These are phyloP conservation scores for Phialemoniopsis sp. DNA, from an alignment of 2,329 filamentous ascomycete species.

Conservation along the genomic window DNA sequence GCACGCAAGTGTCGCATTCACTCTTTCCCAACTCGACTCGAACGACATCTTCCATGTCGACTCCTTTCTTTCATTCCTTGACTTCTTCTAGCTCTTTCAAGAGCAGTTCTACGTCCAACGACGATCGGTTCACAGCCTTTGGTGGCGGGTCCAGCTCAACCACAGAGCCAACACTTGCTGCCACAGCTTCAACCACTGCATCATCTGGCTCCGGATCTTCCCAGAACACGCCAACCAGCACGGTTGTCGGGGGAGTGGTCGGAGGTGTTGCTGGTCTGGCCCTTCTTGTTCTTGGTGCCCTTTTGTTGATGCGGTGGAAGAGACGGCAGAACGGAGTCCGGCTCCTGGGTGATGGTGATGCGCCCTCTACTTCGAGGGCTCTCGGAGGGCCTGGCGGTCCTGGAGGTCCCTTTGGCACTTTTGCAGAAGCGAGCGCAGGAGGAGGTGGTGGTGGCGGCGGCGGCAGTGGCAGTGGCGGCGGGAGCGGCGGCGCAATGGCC, in stretches of 20 bases:
- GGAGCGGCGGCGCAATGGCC: conserved; percentile 31
- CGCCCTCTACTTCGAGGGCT: conserved; percentile 17
- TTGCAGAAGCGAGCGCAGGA: conserved; percentile 4
- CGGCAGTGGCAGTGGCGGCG: conserved; percentile 3
- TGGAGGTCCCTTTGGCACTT: conserved; percentile 3
- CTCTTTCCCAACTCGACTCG: conserved; percentile 18
- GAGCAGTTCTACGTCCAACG: conserved; percentile 9
- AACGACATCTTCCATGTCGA: conserved; percentile 10
- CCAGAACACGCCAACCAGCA: conserved; percentile 18
- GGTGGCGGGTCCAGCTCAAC: too few species aligned
- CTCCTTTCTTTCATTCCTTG: conserved; percentile 3
- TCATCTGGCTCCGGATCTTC: conserved; percentile 13
- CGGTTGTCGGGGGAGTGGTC: conserved; percentile 52
- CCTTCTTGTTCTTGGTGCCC: conserved; percentile 43
- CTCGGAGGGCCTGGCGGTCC: conserved; percentile 11
- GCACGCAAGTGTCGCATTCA: conserved; percentile 10
- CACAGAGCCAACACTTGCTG: conserved; percentile 1
- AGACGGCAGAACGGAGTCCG: conserved; percentile 40
- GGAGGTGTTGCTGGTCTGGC: conserved; percentile 56
- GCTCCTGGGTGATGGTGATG: conserved; percentile 36
- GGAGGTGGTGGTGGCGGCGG: conserved; percentile 12
- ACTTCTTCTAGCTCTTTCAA: conserved; percentile 5
- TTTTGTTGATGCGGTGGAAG: conserved; percentile 52
- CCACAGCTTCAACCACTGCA: conserved; percentile 15
- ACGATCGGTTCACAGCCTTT: conserved; percentile 23